These are phyloP conservation scores for Stemphylium beticola DNA, from an alignment of 2,329 filamentous ascomycete species.

Conservation along the genomic window DNA sequence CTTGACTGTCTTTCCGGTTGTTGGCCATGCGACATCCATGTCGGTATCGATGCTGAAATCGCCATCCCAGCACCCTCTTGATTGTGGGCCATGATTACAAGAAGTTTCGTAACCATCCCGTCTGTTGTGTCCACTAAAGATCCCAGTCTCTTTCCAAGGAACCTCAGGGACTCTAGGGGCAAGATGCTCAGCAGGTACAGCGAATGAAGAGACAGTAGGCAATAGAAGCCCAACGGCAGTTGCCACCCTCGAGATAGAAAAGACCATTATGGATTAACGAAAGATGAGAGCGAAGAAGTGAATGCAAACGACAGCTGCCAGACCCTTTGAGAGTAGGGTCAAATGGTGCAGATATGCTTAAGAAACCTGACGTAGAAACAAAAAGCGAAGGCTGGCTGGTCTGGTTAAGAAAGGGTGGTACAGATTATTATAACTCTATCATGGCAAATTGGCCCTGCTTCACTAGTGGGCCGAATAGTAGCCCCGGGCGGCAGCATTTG, in stretches of 20 bases:
- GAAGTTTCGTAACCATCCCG: slow-evolving; percentile 19
- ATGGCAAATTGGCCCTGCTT: slow-evolving; percentile 16
- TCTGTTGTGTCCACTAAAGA: slow-evolving; percentile 16
- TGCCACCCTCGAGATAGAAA: slow-evolving; percentile 2
- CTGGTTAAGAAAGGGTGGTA: slow-evolving; percentile 21
- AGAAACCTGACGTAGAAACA: slow-evolving; percentile 10
- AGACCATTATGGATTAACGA: slow-evolving; percentile 16
- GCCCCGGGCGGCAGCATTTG: slow-evolving; percentile 12
- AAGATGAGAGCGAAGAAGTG: slow-evolving; percentile 14
- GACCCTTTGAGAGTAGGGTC: background rate
- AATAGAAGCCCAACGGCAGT: slow-evolving; percentile 24
- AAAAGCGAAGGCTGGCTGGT: slow-evolving; percentile 16
- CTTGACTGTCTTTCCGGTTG: slow-evolving; percentile 50
- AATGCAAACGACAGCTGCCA: slow-evolving; percentile 5
- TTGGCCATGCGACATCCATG: slow-evolving; percentile 52
- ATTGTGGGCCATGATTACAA: slow-evolving; percentile 31
- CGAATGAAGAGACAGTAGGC: slow-evolving; percentile 22
- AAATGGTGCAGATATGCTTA: slow-evolving; percentile 6
- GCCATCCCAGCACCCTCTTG: slow-evolving; percentile 33
- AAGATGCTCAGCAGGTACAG: slow-evolving; percentile 19
- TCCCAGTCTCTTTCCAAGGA: slow-evolving; percentile 31
- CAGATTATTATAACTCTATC: slow-evolving; percentile 23
- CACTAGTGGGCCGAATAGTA: slow-evolving; percentile 18
- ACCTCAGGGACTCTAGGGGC: slow-evolving; percentile 19
- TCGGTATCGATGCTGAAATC: slow-evolving; percentile 52